phyloP scores from a whole-genome alignment of 495 filamentous ascomycete genomes.

The Neurospora sp. region DNA sequence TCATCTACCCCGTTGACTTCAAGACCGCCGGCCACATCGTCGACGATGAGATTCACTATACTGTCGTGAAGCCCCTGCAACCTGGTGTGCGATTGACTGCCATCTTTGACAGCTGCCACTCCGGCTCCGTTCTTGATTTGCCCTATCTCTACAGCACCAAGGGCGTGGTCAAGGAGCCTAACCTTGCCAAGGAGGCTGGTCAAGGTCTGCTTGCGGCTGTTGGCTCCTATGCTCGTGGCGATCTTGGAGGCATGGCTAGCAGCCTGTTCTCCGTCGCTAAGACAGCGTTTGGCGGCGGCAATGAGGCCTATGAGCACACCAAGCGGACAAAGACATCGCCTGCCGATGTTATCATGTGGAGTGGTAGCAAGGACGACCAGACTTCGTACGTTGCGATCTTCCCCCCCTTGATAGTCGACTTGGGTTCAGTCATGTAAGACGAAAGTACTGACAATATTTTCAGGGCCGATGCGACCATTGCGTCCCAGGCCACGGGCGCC shows the following conservation, averaged over 20 bases:
- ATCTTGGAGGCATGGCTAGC: slow-evolving; percentile 65
- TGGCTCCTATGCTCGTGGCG: slow-evolving; percentile 71
- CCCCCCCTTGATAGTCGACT: slow-evolving; percentile 1
- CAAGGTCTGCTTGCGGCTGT: slow-evolving; percentile 79
- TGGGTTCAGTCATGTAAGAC: slow-evolving; percentile 7
- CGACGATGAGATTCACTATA: slow-evolving; percentile 89
- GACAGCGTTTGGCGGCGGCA: slow-evolving; percentile 66
- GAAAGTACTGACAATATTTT: slow-evolving; percentile 15
- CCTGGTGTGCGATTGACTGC: slow-evolving; percentile 86
- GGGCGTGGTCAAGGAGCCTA: slow-evolving; percentile 95
- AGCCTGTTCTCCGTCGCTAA: slow-evolving; percentile 73
- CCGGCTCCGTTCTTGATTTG: slow-evolving; percentile 88
- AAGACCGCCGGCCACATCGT: slow-evolving; percentile 82
- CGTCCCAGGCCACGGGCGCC: slow-evolving; percentile 83
- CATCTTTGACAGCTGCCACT: slow-evolving; percentile 98
- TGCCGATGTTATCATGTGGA: slow-evolving; percentile 98
- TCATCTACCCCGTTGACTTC: slow-evolving; percentile 96
- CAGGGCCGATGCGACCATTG: slow-evolving; percentile 53
- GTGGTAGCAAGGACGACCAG: slow-evolving; percentile 88
- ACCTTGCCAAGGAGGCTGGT: slow-evolving; percentile 92
- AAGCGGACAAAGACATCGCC: slow-evolving; percentile 85
- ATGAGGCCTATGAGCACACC: slow-evolving; percentile 73
- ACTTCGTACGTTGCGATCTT: slow-evolving; percentile 56
- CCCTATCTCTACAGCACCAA: slow-evolving; percentile 94
- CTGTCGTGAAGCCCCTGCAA: slow-evolving; percentile 73